phyloP scores from a whole-genome alignment of 352 stramenopile genomes.

The Peronosclerospora sorghi region DNA sequence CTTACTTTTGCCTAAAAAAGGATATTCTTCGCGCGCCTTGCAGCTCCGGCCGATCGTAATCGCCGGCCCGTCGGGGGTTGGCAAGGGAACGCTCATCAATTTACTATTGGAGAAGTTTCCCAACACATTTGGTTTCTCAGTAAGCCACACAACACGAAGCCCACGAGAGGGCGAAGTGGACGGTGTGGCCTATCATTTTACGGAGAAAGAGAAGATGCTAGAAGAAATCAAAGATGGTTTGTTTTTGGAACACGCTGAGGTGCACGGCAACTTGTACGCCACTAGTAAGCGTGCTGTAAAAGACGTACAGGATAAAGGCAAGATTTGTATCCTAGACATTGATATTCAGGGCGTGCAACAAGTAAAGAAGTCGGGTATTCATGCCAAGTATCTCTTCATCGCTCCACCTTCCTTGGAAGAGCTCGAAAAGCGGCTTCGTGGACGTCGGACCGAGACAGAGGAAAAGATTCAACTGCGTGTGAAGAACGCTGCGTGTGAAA shows the following conservation, averaged over 20 bases:
- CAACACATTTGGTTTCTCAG: slow-evolving; percentile 89
- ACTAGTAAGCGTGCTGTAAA: slow-evolving; percentile 90
- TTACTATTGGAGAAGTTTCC: slow-evolving; percentile 81
- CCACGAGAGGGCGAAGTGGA: slow-evolving; percentile 91
- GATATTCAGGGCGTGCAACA: slow-evolving; percentile 95
- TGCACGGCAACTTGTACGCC: slow-evolving; percentile 97
- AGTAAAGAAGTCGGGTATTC: slow-evolving; percentile 84
- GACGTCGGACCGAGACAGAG: slow-evolving; percentile 92
- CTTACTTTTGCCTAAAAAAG: not conserved
- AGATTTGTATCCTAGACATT: slow-evolving; percentile 99
- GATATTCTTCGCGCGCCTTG: not conserved
- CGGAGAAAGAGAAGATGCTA: slow-evolving; percentile 86
- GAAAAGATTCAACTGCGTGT: slow-evolving; percentile 91
- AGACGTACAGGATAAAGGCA: slow-evolving; percentile 86
- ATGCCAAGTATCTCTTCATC: slow-evolving; percentile 94
- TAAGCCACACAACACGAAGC: slow-evolving; percentile 95
- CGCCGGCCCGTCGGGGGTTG: slow-evolving; percentile 83
- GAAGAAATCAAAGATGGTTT: slow-evolving; percentile 89
- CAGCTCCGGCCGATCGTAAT: slow-evolving; percentile 84
- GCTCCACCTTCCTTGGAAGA: slow-evolving; percentile 90
- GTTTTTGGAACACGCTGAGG: slow-evolving; percentile 96
- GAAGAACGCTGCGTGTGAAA: slow-evolving; percentile 88
- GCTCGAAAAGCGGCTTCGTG: slow-evolving; percentile 91
- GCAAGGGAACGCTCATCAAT: slow-evolving; percentile 95
- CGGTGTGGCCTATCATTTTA: slow-evolving; percentile 96